Base-by-base conservation (phyloP, 169 alveolate genomes). In the Eimeria necatrix region DNA sequence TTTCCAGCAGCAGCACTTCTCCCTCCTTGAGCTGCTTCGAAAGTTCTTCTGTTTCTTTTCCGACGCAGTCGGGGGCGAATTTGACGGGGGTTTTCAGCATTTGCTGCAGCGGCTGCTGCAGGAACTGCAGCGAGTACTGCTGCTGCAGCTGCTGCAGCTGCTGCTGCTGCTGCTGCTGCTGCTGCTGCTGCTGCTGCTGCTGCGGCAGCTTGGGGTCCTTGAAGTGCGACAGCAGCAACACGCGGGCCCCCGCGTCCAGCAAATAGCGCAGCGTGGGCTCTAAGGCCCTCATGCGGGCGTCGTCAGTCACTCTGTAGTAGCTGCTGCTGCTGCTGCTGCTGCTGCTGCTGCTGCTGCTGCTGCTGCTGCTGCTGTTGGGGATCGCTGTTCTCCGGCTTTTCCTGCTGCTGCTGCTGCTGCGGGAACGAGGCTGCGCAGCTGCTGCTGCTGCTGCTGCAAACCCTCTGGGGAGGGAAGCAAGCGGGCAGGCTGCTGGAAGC, bases 41-140 rank as follows among this genome's bases (percentile, higher is more conserved):
- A 56, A 96, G 92, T 73, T 94, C 86, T 87, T 97, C 99, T 41
- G 98, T 98, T 22, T 97, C 98, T 24, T 91, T 91, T 9, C 99
- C 99, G 10, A 98, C 99, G 94, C 99, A 98, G 96, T 98, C 99
- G 52, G 96, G 94, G 52, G 98, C 96, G 94, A 98, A 96, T 80
- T n/a, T 97, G 97, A 76, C 98, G 32, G 89, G 89, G 5, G 20
- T 10, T 10, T 20, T 6, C 52, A 80, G 70, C 89, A 80, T 80
- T n/a, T 80, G 89, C 89, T 80, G 89, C 89, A 80, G 89, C 70
- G 89, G 89, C 70, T 80, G 89, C 89, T 26, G 89, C 71, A 80
- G 51, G 32, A 80, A n/a, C 9, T 24, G 7, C 12, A 80, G 89
- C 18, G 76, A 64, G 76, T 10, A 64, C 32, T 24, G 76, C 26